phyloP scores from a whole-genome alignment of 2,329 filamentous ascomycete genomes.

The Colletotrichum sp. region DNA sequence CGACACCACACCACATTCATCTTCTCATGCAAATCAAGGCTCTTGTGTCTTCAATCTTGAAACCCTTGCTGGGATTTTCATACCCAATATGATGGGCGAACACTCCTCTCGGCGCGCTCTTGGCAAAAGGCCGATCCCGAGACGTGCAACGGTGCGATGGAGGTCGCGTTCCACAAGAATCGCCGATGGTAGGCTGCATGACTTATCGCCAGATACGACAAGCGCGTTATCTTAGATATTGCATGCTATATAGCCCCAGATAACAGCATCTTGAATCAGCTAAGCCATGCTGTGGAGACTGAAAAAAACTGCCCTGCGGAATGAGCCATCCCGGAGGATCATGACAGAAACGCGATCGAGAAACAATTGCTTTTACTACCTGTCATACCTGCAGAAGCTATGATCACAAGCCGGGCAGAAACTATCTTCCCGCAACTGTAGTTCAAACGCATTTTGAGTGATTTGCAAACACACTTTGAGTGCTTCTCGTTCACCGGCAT shows the following conservation, averaged over 20 bases:
- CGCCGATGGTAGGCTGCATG: background rate
- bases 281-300: background rate
- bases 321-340: background rate
- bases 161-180: background rate
- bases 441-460: background rate
- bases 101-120: background rate
- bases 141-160: background rate
- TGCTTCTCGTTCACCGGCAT: background rate
- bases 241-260: background rate
- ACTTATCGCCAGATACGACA: background rate
- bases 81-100: background rate
- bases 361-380: background rate
- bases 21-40: too few relatives aligned
- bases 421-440: background rate
- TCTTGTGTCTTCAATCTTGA: background rate
- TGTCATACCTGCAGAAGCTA: background rate
- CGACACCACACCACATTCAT: background rate
- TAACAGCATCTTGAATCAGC: background rate
- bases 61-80: background rate
- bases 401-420: background rate
- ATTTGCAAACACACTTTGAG: background rate
- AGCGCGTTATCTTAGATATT: background rate
- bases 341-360: too few relatives aligned
- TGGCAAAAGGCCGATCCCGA: background rate
- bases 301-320: background rate